Evolutionary conservation across 495 filamentous ascomycete species (phyloP), one percentile per base, ranked within the genome.

Genomic region (Hyaloscypha finlandica): DNA sequence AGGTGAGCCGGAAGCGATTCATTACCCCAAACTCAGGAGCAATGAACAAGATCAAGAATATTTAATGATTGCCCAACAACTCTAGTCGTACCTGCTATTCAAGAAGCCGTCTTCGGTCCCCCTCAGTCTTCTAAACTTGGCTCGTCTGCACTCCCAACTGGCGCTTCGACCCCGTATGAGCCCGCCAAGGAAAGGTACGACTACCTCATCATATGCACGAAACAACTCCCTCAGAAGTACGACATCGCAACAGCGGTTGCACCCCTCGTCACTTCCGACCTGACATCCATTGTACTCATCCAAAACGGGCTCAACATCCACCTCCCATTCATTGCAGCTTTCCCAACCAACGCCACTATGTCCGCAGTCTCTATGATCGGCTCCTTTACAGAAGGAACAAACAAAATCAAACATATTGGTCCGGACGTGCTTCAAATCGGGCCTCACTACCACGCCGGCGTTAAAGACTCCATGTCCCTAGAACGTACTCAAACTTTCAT

Each of bases 251-350:
- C 73, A 2, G 63, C 87, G 20, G 80, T 88, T 37, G 48, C 33
- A 0, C 79, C 84, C 0, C 81, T 80, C 25, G 73, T 88, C 5
- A 81, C 80, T 0, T 74, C 77, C 0, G 72, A 77, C 4, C 81
- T 85, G 2, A 76, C 75, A 3, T n/a, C 35, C 16, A 83, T 89
- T 53, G 77, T 86, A 1, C 77, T 90, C 2, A 77, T 85, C 35
- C 87, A 89, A 69, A 90, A 89, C 67, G 87, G 86, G 2, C 76
- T 89, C 16, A 84, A 85, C 67, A 87, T 89, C 69, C 85, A 89
- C 66, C 77, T 77, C 5, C 86, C 85, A 0, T 67, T 88, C 22
- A 65, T 82, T 32, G 58, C 66, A 1, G 71, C 73, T 0, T 88
- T 84, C 68, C 84, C 85, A 0, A 32, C 66, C 0, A 89, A 84